Base-by-base conservation (phyloP, 148 eudicot species). In the Vaccinium myrtillus region DNA sequence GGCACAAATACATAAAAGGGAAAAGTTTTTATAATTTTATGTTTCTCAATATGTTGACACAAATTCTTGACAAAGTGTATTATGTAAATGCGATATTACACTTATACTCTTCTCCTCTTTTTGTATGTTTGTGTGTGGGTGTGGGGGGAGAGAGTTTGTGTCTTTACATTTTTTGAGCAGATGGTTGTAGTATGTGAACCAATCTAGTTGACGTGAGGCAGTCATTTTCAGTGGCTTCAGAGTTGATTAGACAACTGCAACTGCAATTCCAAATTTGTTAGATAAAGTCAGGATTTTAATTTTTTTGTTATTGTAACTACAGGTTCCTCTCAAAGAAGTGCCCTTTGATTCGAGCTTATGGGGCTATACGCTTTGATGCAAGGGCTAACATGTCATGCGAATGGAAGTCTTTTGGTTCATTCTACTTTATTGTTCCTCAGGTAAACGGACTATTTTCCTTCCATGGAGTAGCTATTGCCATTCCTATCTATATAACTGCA, bases 401-500 rank as follows among this genome's bases (percentile, higher is more conserved):
- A 87, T 97, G 99, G 99, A 87, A 89, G 80, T 89, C 90, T 77
- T 97, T 95, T 88, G 99, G 99, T 85, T 95, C 98, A 71, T 97
- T 97, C 83, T 97, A 94, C 87, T 97, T 97, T 88, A 86, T 94
- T 92, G 91, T 95, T 79, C 99, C 99, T 87, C 98, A 97, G 95
- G 99, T 95, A 71, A 75, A 77, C 25, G 19, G 46, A 69, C 83
- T 61, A 54, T 56, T 82, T 86, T 83, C 82, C 71, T 80, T 80
- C 50, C 55, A 5, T 49, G 46, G 39, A 65, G 27, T 30, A 56
- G 58, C 36, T 51, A 30, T 27, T 6, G 49, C 63, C 30, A 10
- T 8, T 67, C 76, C 9, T n/a, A 75, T 67, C 8, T 73, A 8
- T 36, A 30, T 43, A 61, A 36, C 48, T 81, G 4, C 21, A 27